Base-by-base conservation (phyloP, 768 basidiomycete species). In the Clitopilus passeckerianus region DNA sequence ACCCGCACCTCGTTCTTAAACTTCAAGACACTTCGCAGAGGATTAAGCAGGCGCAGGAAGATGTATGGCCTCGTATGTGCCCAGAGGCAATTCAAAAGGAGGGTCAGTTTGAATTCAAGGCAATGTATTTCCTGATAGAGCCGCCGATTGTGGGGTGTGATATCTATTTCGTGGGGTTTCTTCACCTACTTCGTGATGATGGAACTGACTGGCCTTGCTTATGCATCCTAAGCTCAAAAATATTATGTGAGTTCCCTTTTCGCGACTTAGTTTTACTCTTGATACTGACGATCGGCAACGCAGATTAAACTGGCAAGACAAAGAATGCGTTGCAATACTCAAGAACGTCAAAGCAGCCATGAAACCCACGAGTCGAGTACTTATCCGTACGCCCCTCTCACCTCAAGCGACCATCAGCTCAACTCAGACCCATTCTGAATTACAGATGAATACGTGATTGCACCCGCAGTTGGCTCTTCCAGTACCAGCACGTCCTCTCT, bases 61-160 rank as follows among this genome's bases (percentile, higher is more conserved):
- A 58, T 1, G 64, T 73, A 22, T 69, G 61, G 53, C 77, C 77
- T 2, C 65, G 72, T 34, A 75, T 73, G 1, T 66, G 79, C 22
- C 53, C 53, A 23, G 23, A 33, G 23, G 53, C 53, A 16, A 33
- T 22, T 10, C 58, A 64, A 18, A 64, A 74, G 41, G 58, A 74
- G 14, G 37, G 37, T n/a, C 65, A 72, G 5, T 68, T 80, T 30
- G 63, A 72, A 30, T 77, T 81, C 61, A 66, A 68, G 23, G 58
- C 73, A 0, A 65, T 80, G 14, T 71, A 80, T 54, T 79, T 80
- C 60, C 69, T 80, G 30, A 62, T 56, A 1, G 74, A 76, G 10
- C 41, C 70, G 1, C 77, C 78, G 1, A 70, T 74, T 5, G 53
- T 61, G 5, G 71, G 65, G 5, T 76, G 74, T 54, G 71, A 77